Evolutionary conservation across 768 basidiomycete genomes (phyloP), one percentile per base, ranked within the genome.

Genomic region (Terana coerulea): DNA sequence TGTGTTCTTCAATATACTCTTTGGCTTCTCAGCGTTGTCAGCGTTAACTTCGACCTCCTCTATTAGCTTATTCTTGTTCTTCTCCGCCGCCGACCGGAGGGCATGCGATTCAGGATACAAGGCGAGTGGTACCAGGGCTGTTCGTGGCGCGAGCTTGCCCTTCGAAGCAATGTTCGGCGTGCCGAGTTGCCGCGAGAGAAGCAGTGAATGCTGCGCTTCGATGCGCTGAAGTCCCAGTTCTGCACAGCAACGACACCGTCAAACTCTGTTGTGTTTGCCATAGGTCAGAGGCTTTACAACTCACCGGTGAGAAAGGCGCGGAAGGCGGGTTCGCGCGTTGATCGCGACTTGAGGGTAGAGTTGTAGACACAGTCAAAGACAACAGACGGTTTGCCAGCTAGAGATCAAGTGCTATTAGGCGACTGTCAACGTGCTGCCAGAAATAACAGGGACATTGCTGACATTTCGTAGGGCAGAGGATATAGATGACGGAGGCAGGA

Each of bases 81-180:
- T 66, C 54, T 12, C 36, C 14, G 35, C 43, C 48, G 15, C 34
- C 9, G 9, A 41, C 14, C 22, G 61, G 25, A 70, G 33, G 29
- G 60, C 63, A 21, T 36, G 40, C 5, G 53, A 29, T 5, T 58
- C 58, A 1, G 66, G 63, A 50, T 70, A 71, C 19, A 81, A 66
- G 4, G 69, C 58, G 17, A 71, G 58, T 4, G 85, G 84, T 22
- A 91, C 71, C 35, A 71, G 62, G 1, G 81, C 81, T 11, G 75
- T 76, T 29, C 88, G 80, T 12, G 81, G 75, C 24, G 63, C 60
- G 1, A 84, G 76, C 59, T 74, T 78, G n/a, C 89, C 89, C 64
- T 91, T 92, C 47, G 82, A 81, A 3, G 76, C 68, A 47, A 92
- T 88, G 65, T 91, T 92, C 5, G 89, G 89, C 0, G 78, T 85